phyloP scores from a whole-genome alignment of 73 alveolate genomes.

The Paraurostyla sp. region DNA sequence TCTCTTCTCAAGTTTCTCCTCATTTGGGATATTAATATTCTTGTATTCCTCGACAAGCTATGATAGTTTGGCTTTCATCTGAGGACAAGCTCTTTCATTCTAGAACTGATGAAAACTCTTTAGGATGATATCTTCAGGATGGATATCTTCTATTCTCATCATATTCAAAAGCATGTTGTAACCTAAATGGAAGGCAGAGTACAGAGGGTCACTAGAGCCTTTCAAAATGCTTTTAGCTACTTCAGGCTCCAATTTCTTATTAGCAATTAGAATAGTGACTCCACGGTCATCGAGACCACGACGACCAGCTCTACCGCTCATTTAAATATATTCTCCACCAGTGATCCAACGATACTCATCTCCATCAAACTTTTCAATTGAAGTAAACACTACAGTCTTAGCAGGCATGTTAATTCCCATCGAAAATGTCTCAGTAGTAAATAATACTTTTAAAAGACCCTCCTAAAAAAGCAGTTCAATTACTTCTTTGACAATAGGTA shows the following conservation, averaged over 20 bases:
- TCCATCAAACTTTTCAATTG: conserved; percentile 99
- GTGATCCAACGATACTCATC: conserved; percentile 96
- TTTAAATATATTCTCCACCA: conserved; percentile 99
- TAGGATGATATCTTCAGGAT: conserved; percentile 97
- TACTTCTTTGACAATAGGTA: conserved; percentile 98
- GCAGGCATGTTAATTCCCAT: conserved; percentile 99
- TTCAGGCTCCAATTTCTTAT: conserved; percentile 98
- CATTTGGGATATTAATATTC: conserved; percentile 82
- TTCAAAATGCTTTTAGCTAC: conserved; percentile 98
- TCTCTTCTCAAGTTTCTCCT: conserved; percentile 84
- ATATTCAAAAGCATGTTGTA: conserved; percentile 99
- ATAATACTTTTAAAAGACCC: conserved; percentile 95
- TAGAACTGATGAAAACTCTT: conserved; percentile 98
- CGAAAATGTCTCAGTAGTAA: conserved; percentile 99
- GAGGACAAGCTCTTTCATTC: conserved; percentile 94
- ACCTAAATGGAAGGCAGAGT: conserved; percentile 96
- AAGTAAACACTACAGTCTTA: conserved; percentile 99
- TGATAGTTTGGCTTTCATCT: conserved; percentile 79
- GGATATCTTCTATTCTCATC: conserved; percentile 95
- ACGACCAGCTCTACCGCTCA: conserved; percentile 99
- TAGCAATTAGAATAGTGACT: conserved; percentile 96
- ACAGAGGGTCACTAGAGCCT: conserved; percentile 98
- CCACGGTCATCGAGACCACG: conserved; percentile 99
- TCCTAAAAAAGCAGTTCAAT: conserved; percentile 98
- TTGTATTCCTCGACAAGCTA: conserved; percentile 72